These are phyloP conservation scores for Rhodosporidiobolus odoratus DNA, from an alignment of 768 basidiomycete species.

Conservation along the genomic window DNA sequence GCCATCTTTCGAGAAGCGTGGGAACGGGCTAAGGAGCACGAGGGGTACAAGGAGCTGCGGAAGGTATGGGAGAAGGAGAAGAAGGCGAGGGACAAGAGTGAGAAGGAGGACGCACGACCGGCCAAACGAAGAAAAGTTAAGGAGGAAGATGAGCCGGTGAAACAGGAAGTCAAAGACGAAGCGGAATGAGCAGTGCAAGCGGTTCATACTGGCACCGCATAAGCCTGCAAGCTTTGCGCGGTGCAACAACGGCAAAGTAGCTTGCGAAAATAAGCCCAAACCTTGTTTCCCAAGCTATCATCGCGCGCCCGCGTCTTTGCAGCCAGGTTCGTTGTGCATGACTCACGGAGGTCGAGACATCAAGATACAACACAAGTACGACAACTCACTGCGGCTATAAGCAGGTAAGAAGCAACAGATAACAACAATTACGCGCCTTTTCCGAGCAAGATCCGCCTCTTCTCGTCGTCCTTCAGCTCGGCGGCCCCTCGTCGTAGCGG, in stretches of 20 bases:
- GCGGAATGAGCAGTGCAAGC: no score
- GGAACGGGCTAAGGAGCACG: conserved; percentile 14
- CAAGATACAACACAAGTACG: background rate
- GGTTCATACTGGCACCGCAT: no score
- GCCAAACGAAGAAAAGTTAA: background rate
- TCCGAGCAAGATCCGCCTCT: background rate
- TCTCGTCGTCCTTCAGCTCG: background rate
- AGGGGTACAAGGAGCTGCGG: conserved; percentile 4
- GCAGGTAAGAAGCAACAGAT: background rate
- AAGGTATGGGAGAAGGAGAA: conserved; percentile 17
- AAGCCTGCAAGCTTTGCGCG: background rate
- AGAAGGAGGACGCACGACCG: background rate
- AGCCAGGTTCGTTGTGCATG: no score
- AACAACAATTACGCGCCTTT: background rate
- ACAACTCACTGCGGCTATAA: background rate
- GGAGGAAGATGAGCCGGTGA: background rate
- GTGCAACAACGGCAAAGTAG: background rate
- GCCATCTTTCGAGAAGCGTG: conserved; percentile 21
- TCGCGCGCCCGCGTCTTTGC: no score
- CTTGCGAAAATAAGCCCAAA: no score
- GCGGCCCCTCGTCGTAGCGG: background rate
- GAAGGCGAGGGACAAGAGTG: conserved; percentile 6
- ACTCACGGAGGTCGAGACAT: no score
- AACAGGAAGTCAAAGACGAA: background rate
- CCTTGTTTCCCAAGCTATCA: no score